phyloP scores from a whole-genome alignment of 192 early-diverging fungal genomes.

The Allomyces macrogynus region DNA sequence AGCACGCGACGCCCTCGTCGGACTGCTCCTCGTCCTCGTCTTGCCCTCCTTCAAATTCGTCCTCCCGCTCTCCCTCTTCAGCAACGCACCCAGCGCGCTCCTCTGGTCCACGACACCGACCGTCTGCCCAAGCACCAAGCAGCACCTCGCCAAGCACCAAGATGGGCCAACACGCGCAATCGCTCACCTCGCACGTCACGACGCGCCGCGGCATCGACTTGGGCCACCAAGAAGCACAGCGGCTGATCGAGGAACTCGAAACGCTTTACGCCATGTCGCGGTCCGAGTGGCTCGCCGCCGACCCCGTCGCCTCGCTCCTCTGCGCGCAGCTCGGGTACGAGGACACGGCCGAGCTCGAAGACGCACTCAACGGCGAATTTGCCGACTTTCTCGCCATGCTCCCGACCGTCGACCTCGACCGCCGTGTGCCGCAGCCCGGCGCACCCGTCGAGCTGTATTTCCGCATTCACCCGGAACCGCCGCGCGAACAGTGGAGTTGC shows the following conservation, averaged over 20 bases:
- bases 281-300: background rate
- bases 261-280: background rate
- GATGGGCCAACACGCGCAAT: background rate
- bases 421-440: background rate
- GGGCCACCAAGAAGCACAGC: background rate
- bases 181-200: background rate
- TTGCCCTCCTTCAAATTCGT: too few relatives aligned
- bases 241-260: background rate
- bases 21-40: too few relatives aligned
- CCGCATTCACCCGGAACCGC: background rate
- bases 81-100: too few relatives aligned
- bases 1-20: too few relatives aligned
- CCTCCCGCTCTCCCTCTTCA: background rate
- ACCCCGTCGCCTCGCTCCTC: background rate
- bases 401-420: background rate
- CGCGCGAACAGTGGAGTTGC: background rate
- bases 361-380: background rate
- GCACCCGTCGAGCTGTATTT: background rate
- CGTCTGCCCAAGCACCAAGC: too few relatives aligned
- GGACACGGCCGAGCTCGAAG: background rate
- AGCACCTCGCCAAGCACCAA: too few relatives aligned
- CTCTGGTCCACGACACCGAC: too few relatives aligned
- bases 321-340: constrained; percentile 1
- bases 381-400: background rate
- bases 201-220: background rate